Conservation (phyloP, 345 rosid genomes). For the Capsella bursapastoris region DNA sequence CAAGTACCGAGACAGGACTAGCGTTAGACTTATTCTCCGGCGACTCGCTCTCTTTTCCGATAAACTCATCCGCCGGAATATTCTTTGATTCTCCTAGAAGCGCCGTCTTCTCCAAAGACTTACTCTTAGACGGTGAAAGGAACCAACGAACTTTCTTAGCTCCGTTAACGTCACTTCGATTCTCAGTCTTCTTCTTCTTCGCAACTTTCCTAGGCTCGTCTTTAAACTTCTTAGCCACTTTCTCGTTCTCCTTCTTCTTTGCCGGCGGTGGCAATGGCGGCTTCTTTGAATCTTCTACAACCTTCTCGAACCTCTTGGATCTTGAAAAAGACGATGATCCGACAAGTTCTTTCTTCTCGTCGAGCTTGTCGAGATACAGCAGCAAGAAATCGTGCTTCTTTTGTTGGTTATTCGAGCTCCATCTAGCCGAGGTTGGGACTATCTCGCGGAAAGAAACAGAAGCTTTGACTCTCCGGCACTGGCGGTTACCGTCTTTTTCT, state of each 20-base stretch:
- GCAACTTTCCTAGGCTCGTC: slow-evolving; percentile 56
- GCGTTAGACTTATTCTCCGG: slow-evolving; percentile 46
- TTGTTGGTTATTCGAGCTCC: slow-evolving; percentile 36
- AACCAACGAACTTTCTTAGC: slow-evolving; percentile 49
- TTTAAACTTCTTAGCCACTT: slow-evolving; percentile 52
- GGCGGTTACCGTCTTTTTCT: slow-evolving; percentile 47
- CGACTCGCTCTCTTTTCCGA: slow-evolving; percentile 36
- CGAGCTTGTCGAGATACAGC: slow-evolving; percentile 52
- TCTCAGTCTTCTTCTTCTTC: slow-evolving; percentile 45
- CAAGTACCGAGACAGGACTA: slow-evolving; percentile 68
- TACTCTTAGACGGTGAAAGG: slow-evolving; percentile 45
- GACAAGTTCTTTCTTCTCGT: slow-evolving; percentile 41
- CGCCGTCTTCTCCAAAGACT: slow-evolving; percentile 35
- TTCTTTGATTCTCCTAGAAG: slow-evolving; percentile 34
- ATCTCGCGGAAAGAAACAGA: slow-evolving; percentile 85
- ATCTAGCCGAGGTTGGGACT: slow-evolving; percentile 41
- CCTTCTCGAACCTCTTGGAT: slow-evolving; percentile 45
- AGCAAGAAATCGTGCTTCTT: slow-evolving; percentile 53
- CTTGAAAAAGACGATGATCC: slow-evolving; percentile 42
- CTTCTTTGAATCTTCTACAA: slow-evolving; percentile 32
- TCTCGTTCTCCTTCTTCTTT: slow-evolving; percentile 46
- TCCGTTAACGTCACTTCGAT: slow-evolving; percentile 40
- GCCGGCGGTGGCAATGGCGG: slow-evolving; percentile 22
- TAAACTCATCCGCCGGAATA: slow-evolving; percentile 12
- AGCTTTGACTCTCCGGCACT: slow-evolving; percentile 62